Percentiles rank a stretch among this genome's conserved stretches.
Evolutionary conservation across 345 rosid genomes (phyloP).

Genomic region (Dovyalis caffra): DNA sequence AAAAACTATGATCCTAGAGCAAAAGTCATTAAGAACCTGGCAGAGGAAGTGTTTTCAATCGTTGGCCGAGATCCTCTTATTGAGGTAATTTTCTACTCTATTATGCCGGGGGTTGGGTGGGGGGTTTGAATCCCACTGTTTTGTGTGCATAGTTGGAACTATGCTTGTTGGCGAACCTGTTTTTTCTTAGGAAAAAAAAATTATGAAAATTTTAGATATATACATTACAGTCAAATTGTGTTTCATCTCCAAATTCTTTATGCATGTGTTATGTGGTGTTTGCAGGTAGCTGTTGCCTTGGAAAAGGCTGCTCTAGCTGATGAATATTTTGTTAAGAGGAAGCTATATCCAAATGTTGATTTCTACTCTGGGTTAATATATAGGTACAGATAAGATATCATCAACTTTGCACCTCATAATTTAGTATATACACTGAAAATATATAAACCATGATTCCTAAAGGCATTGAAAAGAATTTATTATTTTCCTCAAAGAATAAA

Average conservation of each 20-base stretch:
- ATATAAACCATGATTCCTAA: background rate
- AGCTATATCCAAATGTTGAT: conserved; percentile 96
- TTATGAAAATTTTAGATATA: no score
- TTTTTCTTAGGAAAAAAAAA: no score
- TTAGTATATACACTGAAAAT: background rate
- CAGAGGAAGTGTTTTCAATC: conserved; percentile 93
- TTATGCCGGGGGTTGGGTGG: background rate
- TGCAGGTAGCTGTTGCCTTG: conserved; percentile 93
- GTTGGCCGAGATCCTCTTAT: conserved; percentile 98
- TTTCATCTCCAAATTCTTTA: background rate
- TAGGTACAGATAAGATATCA: conserved; percentile 42
- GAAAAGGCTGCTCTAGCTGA: conserved; percentile 97
- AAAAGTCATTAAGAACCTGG: conserved; percentile 81
- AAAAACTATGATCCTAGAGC: conserved; percentile 98
- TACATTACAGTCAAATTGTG: background rate
- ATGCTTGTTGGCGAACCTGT: no score
- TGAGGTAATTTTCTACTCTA: conserved; percentile 69
- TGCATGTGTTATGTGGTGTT: conserved; percentile 7
- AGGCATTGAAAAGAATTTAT: background rate
- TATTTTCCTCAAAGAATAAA: conserved; percentile 1
- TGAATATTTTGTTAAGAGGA: conserved; percentile 84
- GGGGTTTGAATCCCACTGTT: no score
- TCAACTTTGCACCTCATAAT: background rate
- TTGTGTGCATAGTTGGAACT: no score
- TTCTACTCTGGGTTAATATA: conserved; percentile 95